phyloP scores from a whole-genome alignment of 106 monocot genomes.

The Triglochin maritima region DNA sequence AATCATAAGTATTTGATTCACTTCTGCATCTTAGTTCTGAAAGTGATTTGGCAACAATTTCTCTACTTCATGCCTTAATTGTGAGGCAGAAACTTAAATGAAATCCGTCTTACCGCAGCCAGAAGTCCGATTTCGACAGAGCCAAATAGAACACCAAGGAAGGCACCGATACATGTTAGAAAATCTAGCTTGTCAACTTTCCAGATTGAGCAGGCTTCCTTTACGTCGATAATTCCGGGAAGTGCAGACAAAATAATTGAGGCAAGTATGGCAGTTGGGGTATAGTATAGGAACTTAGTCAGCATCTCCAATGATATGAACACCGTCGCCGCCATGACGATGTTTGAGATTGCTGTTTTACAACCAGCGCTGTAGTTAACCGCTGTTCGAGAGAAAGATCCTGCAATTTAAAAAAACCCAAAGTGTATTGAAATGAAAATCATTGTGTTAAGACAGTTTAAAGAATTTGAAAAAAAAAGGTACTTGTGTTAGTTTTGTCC shows the following conservation, averaged over 20 bases:
- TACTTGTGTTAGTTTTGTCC: too few relatives aligned
- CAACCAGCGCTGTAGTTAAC: slow-evolving; percentile 24
- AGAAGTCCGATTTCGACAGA: slow-evolving; percentile 22
- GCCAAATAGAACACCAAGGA: slow-evolving; percentile 18
- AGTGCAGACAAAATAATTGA: slow-evolving; percentile 22
- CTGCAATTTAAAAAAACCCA: background rate
- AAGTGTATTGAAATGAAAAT: too few relatives aligned
- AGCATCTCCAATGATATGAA: slow-evolving; percentile 10
- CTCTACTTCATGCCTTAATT: too few relatives aligned
- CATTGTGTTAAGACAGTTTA: too few relatives aligned
- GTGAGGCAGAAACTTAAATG: background rate
- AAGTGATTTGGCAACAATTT: too few relatives aligned
- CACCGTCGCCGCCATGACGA: slow-evolving; percentile 18
- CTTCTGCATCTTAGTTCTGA: too few relatives aligned
- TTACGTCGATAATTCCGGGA: slow-evolving; percentile 7
- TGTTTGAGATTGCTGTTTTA: slow-evolving; percentile 18
- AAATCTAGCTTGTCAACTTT: slow-evolving; percentile 25
- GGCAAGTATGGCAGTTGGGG: slow-evolving; percentile 20
- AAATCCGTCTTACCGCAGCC: slow-evolving; percentile 7
- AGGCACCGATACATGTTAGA: slow-evolving; percentile 9
- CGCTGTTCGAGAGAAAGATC: slow-evolving; percentile 19
- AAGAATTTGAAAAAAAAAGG: too few relatives aligned
- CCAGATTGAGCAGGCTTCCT: slow-evolving; percentile 13
- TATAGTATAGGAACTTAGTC: slow-evolving; percentile 16
- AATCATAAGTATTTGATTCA: too few relatives aligned